These are phyloP conservation scores for Centrapalus pauciflorus DNA, from an alignment of 129 eudicot species.

Conservation along the genomic window DNA sequence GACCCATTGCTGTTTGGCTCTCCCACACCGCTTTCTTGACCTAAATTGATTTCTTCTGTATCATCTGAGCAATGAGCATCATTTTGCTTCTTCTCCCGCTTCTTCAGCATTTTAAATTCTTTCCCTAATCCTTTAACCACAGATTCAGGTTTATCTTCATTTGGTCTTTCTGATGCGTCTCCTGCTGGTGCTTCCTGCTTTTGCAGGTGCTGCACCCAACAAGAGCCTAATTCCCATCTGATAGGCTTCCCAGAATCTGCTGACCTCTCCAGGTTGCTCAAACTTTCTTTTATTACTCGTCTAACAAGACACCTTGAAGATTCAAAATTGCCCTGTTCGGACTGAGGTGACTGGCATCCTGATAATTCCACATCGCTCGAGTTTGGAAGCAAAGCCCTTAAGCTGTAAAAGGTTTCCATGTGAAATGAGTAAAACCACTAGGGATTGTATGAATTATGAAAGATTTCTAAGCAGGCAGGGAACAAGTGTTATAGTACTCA, in stretches of 20 bases:
- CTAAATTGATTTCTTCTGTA: slow-evolving; percentile 29
- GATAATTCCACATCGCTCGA: slow-evolving; percentile 39
- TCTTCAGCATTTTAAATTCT: slow-evolving; percentile 87
- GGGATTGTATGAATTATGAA: not conserved
- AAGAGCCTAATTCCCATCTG: slow-evolving; percentile 99
- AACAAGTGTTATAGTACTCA: not conserved
- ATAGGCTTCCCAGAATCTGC: slow-evolving; percentile 42
- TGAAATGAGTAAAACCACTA: not conserved
- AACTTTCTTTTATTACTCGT: slow-evolving; percentile 55
- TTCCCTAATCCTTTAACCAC: slow-evolving; percentile 89
- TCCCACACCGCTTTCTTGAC: slow-evolving; percentile 35
- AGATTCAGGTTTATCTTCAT: slow-evolving; percentile 44
- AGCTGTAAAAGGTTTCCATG: slow-evolving; percentile 45
- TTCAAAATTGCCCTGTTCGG: slow-evolving; percentile 40
- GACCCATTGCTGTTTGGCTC: slow-evolving; percentile 34
- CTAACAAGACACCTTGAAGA: slow-evolving; percentile 45
- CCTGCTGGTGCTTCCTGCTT: slow-evolving; percentile 70
- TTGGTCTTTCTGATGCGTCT: slow-evolving; percentile 33
- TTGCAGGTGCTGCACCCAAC: slow-evolving; percentile 95
- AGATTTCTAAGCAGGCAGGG: not conserved
- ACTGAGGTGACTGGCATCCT: slow-evolving; percentile 42
- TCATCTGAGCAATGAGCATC: slow-evolving; percentile 38
- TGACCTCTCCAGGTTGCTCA: slow-evolving; percentile 45
- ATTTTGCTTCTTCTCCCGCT: slow-evolving; percentile 54
- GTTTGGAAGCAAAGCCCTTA: slow-evolving; percentile 65